Base-by-base conservation (phyloP, 164 flowering plant species). In the Aristolochia contorta region DNA sequence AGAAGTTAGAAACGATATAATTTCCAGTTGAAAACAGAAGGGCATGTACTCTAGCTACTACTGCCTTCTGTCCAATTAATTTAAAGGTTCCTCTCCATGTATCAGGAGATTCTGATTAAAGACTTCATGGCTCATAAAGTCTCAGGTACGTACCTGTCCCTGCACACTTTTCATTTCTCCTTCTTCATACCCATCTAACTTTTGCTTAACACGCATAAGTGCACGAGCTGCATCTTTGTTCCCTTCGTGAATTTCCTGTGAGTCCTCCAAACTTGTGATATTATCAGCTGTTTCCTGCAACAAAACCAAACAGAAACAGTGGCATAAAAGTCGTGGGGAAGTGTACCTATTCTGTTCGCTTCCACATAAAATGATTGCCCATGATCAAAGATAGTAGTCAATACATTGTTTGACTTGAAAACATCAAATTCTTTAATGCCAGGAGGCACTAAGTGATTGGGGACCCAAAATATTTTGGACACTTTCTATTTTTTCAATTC, bases 211-310 rank as follows among this genome's bases (percentile, higher is more conserved):
- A 54, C 97, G 99, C 93, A 90, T 57, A 65, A 93, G 57, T 49
- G 97, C 99, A 71, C 99, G 96, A 46, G 92, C 80, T 60, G 96
- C 99, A 75, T 90, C 99, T 80, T 88, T 91, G 72, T 93, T 93
- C 20, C 99, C 99, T 73, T 88, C 97, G 57, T 74, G 79, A 53
- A 75, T 91, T 64, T 86, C 93, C 74, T 79, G 77, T 14, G 82
- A 74, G 58, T 68, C 91, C 57, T 83, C 96, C 76, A 83, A 73
- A 67, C 74, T 74, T 58, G 84, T 56, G n/a, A 79, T 46, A 62
- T 92, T 93, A 60, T 87, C 84, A 63, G 85, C 87, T 13, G 71
- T 77, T 72, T 92, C 98, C 98, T 92, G 67, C 20, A 2, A 58
- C 12, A 53, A 20, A n/a, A 41, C 21, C 53, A 51, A 49, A 19